Percentiles rank a stretch among this genome's conserved stretches.
Conservation (phyloP, 2,329 filamentous ascomycete genomes). For the Monilinia vaccinii-corymbosi region DNA sequence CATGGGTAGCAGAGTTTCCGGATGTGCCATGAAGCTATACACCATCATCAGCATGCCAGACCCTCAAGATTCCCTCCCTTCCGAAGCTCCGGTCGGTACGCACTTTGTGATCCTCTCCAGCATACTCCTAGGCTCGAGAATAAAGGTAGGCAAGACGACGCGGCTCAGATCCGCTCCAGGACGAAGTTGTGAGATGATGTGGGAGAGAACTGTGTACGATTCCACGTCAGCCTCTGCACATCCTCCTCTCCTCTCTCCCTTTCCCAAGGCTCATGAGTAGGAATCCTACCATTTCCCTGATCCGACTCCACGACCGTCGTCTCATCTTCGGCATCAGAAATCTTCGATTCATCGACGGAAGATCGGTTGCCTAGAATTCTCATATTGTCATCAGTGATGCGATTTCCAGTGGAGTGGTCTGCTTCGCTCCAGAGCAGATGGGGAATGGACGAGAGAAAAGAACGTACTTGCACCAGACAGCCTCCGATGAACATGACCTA, state of each 20-base stretch:
- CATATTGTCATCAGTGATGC: not conserved
- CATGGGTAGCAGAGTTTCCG: slow-evolving; percentile 87
- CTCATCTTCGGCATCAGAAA: slow-evolving; percentile 50
- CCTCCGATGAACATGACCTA: slow-evolving; percentile 39
- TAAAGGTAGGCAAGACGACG: slow-evolving; percentile 93
- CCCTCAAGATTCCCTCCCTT: not conserved
- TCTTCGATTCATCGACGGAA: slow-evolving; percentile 26
- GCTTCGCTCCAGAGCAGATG: not conserved
- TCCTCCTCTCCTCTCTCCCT: not conserved
- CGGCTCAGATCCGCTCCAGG: slow-evolving; percentile 91
- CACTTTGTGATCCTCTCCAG: slow-evolving; percentile 97
- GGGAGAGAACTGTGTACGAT: slow-evolving; percentile 63
- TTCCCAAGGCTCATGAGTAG: not conserved
- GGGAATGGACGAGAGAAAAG: slow-evolving; percentile 4
- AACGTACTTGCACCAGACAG: slow-evolving; percentile 36
- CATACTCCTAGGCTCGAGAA: slow-evolving; percentile 96
- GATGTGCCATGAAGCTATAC: slow-evolving; percentile 94
- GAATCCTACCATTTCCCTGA: slow-evolving; percentile 84
- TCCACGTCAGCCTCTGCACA: slow-evolving; percentile 15
- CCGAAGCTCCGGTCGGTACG: slow-evolving; percentile 27
- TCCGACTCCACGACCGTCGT: slow-evolving; percentile 81
- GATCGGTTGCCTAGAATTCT: slow-evolving; percentile 34
- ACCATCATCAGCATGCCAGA: slow-evolving; percentile 17
- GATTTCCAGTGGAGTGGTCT: not conserved
- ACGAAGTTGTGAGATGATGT: slow-evolving; percentile 94